A percentile compares a stretch with the other conserved stretches of the same genome.
Conservation (phyloP, 2,329 filamentous ascomycete genomes). For the Sclerotinia sclerotiorum region DNA sequence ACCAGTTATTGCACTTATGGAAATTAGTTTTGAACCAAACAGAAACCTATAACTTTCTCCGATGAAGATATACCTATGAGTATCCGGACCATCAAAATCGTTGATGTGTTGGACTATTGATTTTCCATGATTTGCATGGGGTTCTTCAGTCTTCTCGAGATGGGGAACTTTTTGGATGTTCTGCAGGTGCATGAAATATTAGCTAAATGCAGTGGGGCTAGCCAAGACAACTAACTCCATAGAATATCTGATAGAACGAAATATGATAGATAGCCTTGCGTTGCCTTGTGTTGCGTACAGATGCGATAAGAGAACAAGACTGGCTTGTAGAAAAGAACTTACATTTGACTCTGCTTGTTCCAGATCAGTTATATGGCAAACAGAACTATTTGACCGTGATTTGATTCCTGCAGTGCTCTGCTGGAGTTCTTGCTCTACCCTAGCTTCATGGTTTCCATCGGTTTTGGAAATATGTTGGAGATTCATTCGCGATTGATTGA, state of each 20-base stretch:
- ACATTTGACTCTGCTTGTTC: background rate
- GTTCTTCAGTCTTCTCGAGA: background rate
- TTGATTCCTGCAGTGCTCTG: background rate
- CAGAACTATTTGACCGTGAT: background rate
- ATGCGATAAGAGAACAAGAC: conserved; percentile 7
- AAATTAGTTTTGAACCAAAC: conserved; percentile 8
- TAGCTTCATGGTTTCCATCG: background rate
- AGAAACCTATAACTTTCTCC: background rate
- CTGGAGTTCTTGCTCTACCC: background rate
- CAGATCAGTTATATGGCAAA: conserved; percentile 4
- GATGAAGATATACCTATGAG: conserved; percentile 9
- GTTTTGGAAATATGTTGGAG: conserved; percentile 13
- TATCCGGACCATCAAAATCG: conserved; percentile 14
- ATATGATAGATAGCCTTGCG: background rate
- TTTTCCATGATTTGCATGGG: background rate
- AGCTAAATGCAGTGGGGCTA: conserved; percentile 20
- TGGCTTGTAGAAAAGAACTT: background rate
- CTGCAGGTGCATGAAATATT: conserved; percentile 11
- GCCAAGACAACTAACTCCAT: background rate
- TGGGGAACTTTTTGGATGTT: conserved; percentile 22
- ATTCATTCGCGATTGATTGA: conserved; percentile 4
- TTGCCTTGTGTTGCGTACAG: background rate
- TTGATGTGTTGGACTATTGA: background rate
- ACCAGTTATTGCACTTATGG: background rate
- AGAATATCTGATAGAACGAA: background rate